phyloP scores from a whole-genome alignment of 306 rosid species.

The Psophocarpus tetragonolobus region DNA sequence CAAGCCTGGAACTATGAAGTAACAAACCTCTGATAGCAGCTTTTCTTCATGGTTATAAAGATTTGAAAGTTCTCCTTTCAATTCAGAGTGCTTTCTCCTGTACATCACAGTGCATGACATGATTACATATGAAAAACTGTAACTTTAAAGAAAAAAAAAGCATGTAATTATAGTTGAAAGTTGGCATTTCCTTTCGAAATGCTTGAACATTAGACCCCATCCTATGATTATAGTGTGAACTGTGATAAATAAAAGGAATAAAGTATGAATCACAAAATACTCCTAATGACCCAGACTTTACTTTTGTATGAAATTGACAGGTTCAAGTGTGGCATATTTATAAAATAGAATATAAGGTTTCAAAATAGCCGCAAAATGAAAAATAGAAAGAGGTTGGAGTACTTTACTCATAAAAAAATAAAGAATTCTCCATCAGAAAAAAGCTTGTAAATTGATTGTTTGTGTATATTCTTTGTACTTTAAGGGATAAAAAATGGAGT shows the following conservation, averaged over 20 bases:
- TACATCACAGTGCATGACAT: constrained; percentile 29
- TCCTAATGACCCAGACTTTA: neutral
- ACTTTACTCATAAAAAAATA: neutral
- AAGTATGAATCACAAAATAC: neutral
- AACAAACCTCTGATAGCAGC: constrained; percentile 81
- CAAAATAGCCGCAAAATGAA: neutral
- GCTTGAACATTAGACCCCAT: constrained; percentile 43
- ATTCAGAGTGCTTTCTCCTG: constrained; percentile 97
- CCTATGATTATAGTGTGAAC: neutral
- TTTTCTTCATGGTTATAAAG: constrained; percentile 84
- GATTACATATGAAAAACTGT: constrained; percentile 3
- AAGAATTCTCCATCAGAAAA: constrained; percentile 5
- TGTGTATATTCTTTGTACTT: neutral
- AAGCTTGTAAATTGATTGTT: constrained; percentile 16
- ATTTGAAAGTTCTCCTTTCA: constrained; percentile 86
- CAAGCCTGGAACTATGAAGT: constrained; percentile 24
- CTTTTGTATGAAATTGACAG: neutral
- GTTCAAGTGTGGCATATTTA: neutral
- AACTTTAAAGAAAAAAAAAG: neutral
- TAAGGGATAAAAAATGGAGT: neutral
- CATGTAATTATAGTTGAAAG: constrained; percentile 43
- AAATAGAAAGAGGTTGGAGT: neutral
- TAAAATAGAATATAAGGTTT: neutral
- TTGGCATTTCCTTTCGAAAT: constrained; percentile 61
- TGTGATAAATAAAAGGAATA: neutral